Evolutionary conservation across 441 rosid genomes (phyloP).

Genomic region (Populus hybrid): DNA sequence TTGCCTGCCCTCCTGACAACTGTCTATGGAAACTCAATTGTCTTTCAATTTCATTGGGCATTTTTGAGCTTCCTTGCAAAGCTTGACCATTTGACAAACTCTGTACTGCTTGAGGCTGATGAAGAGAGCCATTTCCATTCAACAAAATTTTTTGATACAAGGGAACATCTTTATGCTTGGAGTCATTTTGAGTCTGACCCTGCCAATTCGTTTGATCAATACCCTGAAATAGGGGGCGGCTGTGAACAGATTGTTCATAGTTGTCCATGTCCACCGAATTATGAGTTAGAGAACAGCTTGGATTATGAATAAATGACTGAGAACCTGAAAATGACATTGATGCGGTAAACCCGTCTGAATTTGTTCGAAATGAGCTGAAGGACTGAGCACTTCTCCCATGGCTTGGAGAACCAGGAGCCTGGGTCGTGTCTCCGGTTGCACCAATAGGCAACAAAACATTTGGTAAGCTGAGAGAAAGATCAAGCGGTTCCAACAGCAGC

Average conservation of each 20-base stretch:
- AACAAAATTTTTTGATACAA: slow-evolving; percentile 57
- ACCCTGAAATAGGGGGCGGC: slow-evolving; percentile 90
- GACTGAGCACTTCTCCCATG: slow-evolving; percentile 83
- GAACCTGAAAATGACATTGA: slow-evolving; percentile 97
- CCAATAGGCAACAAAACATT: slow-evolving; percentile 80
- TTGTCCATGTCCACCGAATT: slow-evolving; percentile 66
- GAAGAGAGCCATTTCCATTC: slow-evolving; percentile 63
- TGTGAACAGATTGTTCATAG: slow-evolving; percentile 90
- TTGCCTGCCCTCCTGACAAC: slow-evolving; percentile 23
- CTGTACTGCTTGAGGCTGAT: slow-evolving; percentile 50
- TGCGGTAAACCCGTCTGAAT: slow-evolving; percentile 86
- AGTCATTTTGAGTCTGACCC: slow-evolving; percentile 64
- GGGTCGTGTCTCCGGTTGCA: slow-evolving; percentile 44
- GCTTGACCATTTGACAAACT: slow-evolving; percentile 48
- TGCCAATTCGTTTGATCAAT: slow-evolving; percentile 63
- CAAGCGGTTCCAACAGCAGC: slow-evolving; percentile 69
- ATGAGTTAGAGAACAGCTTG: slow-evolving; percentile 92
- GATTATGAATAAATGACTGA: slow-evolving; percentile 88
- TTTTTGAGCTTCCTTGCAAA: slow-evolving; percentile 53
- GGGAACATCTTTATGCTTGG: slow-evolving; percentile 62
- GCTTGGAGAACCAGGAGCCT: slow-evolving; percentile 71
- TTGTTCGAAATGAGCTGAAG: slow-evolving; percentile 62
- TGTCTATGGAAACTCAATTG: slow-evolving; percentile 70
- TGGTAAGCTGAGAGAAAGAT: slow-evolving; percentile 95
- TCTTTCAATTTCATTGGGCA: slow-evolving; percentile 58